phyloP scores from a whole-genome alignment of 768 basidiomycete genomes.

The Macrolepiota albuminosa region DNA sequence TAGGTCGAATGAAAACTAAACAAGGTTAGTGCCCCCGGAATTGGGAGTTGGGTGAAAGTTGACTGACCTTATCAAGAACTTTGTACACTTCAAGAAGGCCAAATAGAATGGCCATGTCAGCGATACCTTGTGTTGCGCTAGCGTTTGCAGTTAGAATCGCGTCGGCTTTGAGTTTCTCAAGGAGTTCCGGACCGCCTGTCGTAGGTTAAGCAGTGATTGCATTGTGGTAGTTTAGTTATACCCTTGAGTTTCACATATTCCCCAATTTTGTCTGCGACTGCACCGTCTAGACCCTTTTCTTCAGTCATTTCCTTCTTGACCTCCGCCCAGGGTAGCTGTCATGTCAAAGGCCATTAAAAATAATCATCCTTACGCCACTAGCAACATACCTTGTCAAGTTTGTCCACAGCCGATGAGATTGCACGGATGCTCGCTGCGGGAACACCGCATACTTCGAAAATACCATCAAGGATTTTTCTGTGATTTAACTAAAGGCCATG shows the following conservation, averaged over 20 bases:
- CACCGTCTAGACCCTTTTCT: constrained; percentile 83
- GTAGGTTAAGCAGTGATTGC: not conserved
- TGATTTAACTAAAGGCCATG: constrained; percentile 69
- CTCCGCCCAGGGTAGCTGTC: constrained; percentile 79
- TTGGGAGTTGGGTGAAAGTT: not conserved
- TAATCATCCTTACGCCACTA: not conserved
- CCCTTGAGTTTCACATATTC: constrained; percentile 97
- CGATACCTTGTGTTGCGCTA: constrained; percentile 75
- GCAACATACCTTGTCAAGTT: constrained; percentile 83
- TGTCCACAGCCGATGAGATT: constrained; percentile 97
- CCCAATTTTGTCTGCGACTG: constrained; percentile 89
- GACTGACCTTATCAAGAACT: constrained; percentile 66
- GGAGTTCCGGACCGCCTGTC: constrained; percentile 74
- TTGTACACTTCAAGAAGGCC: constrained; percentile 76
- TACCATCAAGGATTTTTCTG: constrained; percentile 94
- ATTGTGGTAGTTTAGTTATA: constrained; percentile 17
- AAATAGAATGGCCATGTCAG: constrained; percentile 86
- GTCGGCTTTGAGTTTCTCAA: constrained; percentile 67
- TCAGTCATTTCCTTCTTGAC: constrained; percentile 96
- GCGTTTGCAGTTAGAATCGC: constrained; percentile 58
- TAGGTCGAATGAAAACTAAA: constrained; percentile 89
- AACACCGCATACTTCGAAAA: constrained; percentile 96
- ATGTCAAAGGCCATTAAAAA: not conserved
- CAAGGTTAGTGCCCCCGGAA: constrained; percentile 1
- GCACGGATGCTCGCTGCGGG: constrained; percentile 82